Conservation (phyloP, 192 early-diverging fungal genomes). For the Coemansia aciculifera region DNA sequence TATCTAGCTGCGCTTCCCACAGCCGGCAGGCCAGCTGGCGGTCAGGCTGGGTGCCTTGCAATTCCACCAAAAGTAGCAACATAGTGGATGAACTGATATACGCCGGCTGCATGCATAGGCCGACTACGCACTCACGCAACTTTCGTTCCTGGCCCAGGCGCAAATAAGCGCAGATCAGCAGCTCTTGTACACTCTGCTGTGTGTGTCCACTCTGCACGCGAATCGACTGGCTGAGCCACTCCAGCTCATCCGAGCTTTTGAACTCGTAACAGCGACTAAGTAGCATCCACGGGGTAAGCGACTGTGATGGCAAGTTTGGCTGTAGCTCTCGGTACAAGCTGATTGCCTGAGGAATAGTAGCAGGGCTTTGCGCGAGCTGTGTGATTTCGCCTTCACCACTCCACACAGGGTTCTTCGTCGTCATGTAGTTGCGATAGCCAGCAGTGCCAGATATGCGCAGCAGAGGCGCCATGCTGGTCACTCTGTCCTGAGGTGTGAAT, state of each 20-base stretch:
- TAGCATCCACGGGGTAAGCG: constrained; percentile 48
- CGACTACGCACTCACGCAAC: constrained; percentile 23
- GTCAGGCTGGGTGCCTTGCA: constrained; percentile 27
- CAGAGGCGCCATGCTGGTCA: constrained; percentile 40
- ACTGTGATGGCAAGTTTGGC: constrained; percentile 19
- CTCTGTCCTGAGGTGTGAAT: constrained; percentile 37
- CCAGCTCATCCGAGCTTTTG: neutral
- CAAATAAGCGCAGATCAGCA: constrained; percentile 35
- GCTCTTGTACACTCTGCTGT: constrained; percentile 17
- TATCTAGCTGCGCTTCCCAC: constrained; percentile 24
- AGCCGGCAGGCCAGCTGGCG: constrained; percentile 37
- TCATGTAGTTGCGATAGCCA: neutral
- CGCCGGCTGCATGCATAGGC: constrained; percentile 14
- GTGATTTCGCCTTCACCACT: constrained; percentile 19
- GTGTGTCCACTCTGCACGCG: constrained; percentile 13
- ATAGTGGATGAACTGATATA: constrained; percentile 21
- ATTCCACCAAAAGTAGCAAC: constrained; percentile 16
- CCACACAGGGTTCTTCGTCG: neutral
- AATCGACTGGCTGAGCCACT: constrained; percentile 28
- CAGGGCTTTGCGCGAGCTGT: constrained; percentile 25
- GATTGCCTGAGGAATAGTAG: constrained; percentile 29
- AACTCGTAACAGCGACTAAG: constrained; percentile 32
- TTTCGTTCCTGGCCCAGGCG: constrained; percentile 22
- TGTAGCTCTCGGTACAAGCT: constrained; percentile 24
- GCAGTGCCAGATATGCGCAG: constrained; percentile 8